These are phyloP conservation scores for Ophiostoma sp. DNA, from an alignment of 2,329 filamentous ascomycete species.

Conservation along the genomic window DNA sequence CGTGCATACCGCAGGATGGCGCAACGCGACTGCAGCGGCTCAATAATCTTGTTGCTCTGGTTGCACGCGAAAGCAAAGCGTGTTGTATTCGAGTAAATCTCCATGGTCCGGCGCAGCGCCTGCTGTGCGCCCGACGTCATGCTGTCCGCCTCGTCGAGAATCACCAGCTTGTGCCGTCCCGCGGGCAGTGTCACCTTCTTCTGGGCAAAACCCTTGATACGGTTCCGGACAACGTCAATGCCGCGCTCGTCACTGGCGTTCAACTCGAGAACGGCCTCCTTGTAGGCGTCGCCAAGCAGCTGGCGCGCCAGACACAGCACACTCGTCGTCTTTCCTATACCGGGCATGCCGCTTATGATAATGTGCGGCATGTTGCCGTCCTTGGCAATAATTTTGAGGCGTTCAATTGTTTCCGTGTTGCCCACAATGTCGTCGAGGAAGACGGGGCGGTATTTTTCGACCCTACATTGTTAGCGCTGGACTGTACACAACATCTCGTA, in stretches of 20 bases:
- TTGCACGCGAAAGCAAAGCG: constrained; percentile 98
- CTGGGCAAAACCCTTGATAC: constrained; percentile 97
- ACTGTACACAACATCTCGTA: background rate
- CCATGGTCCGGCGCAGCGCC: constrained; percentile 93
- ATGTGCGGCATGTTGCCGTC: constrained; percentile 99
- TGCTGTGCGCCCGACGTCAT: constrained; percentile 98
- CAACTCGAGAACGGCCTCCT: constrained; percentile 93
- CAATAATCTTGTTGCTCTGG: constrained; percentile 98
- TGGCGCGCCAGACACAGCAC: constrained; percentile 91
- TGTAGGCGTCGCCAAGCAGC: constrained; percentile 88
- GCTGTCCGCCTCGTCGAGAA: constrained; percentile 95
- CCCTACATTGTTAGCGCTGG: constrained; percentile 57
- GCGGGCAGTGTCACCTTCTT: constrained; percentile 95
- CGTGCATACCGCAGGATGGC: constrained; percentile 93
- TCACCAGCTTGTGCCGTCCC: constrained; percentile 92
- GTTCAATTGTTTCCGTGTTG: constrained; percentile 96
- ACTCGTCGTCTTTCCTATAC: constrained; percentile 97
- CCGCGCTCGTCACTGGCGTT: constrained; percentile 96
- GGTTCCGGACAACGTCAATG: constrained; percentile 94
- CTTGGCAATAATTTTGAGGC: constrained; percentile 95
- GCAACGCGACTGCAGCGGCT: constrained; percentile 95
- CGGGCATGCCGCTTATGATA: constrained; percentile 99
- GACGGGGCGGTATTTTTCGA: constrained; percentile 95
- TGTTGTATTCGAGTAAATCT: constrained; percentile 96
- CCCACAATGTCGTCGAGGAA: constrained; percentile 97